Evolutionary conservation across 176 grass and related monocot species (phyloP).

Genomic region (Cenchrus fungigraminus): DNA sequence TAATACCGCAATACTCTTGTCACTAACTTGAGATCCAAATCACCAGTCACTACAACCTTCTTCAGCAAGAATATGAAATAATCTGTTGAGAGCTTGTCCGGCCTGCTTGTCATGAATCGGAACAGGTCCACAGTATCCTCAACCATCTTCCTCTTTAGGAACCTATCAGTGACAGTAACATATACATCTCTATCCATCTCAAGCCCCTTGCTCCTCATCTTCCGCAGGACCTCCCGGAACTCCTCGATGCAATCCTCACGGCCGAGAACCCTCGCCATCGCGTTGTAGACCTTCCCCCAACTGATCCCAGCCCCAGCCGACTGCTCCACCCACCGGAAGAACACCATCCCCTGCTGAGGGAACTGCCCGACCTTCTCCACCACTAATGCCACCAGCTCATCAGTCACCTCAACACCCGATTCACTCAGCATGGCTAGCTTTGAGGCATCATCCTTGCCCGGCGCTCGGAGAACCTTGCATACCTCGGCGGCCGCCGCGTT

Average conservation of each 20-base stretch:
- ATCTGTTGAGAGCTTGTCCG: slow-evolving; percentile 33
- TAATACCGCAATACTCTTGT: slow-evolving; percentile 54
- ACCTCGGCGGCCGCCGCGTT: slow-evolving; percentile 47
- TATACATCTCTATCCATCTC: slow-evolving; percentile 68
- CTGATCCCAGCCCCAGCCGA: slow-evolving; percentile 32
- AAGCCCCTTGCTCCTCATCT: slow-evolving; percentile 54
- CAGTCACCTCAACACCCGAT: slow-evolving; percentile 43
- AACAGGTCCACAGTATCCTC: slow-evolving; percentile 60
- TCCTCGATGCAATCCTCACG: slow-evolving; percentile 61
- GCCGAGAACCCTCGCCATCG: slow-evolving; percentile 53
- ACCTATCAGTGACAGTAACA: slow-evolving; percentile 47
- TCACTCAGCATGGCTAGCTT: slow-evolving; percentile 43
- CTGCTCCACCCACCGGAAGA: slow-evolving; percentile 70
- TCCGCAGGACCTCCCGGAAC: slow-evolving; percentile 59
- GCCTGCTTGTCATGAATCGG: slow-evolving; percentile 50
- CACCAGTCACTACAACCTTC: slow-evolving; percentile 61
- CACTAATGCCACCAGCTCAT: slow-evolving; percentile 58
- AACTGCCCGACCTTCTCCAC: slow-evolving; percentile 54
- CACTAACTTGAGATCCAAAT: slow-evolving; percentile 64
- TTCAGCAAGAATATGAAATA: slow-evolving; percentile 64
- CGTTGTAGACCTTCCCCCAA: slow-evolving; percentile 61
- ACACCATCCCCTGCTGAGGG: slow-evolving; percentile 59
- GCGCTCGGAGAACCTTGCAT: slow-evolving; percentile 55
- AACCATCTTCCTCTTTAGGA: slow-evolving; percentile 61
- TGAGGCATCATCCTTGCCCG: slow-evolving; percentile 36